Conservation (phyloP, 2,329 filamentous ascomycete genomes). For the Pseudogymnoascus sp. region DNA sequence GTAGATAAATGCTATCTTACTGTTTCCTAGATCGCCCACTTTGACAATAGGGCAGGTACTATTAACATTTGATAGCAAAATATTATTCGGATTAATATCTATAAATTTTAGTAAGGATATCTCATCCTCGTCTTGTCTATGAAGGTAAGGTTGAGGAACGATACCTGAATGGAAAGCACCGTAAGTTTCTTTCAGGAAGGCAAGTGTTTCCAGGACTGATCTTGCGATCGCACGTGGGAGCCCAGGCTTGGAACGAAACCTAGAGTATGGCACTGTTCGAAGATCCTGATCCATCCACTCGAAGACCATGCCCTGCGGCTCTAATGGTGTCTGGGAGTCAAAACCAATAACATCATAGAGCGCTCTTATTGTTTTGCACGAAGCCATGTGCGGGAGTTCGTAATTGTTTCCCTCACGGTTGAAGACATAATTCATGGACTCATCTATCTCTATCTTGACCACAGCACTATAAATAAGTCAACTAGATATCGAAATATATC, state of each 20-base stretch:
- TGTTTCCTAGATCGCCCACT: conserved; percentile 18
- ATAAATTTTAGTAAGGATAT: conserved; percentile 4
- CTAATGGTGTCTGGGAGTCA: neutral
- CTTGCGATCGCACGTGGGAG: conserved; percentile 16
- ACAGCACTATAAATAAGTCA: conserved; percentile 15
- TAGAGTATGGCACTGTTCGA: conserved; percentile 10
- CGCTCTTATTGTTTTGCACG: conserved; percentile 17
- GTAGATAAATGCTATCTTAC: conserved; percentile 11
- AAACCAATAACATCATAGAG: conserved; percentile 13
- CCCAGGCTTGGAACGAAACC: conserved; percentile 12
- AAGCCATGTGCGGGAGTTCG: conserved; percentile 13
- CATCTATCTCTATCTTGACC: conserved; percentile 15
- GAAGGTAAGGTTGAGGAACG: neutral
- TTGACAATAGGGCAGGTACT: conserved; percentile 16
- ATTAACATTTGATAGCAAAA: conserved; percentile 18
- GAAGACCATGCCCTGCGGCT: conserved; percentile 19
- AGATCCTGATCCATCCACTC: conserved; percentile 22
- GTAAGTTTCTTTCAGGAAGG: conserved; percentile 9
- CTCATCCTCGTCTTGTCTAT: neutral
- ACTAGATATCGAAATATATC: neutral
- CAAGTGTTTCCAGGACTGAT: conserved; percentile 16
- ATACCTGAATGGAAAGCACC: conserved; percentile 18
- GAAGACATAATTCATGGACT: conserved; percentile 12
- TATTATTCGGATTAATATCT: conserved; percentile 21
- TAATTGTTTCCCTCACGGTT: conserved; percentile 19